Conservation (phyloP, 805 yeast species). For the Zygosaccharomyces rouxii region DNA sequence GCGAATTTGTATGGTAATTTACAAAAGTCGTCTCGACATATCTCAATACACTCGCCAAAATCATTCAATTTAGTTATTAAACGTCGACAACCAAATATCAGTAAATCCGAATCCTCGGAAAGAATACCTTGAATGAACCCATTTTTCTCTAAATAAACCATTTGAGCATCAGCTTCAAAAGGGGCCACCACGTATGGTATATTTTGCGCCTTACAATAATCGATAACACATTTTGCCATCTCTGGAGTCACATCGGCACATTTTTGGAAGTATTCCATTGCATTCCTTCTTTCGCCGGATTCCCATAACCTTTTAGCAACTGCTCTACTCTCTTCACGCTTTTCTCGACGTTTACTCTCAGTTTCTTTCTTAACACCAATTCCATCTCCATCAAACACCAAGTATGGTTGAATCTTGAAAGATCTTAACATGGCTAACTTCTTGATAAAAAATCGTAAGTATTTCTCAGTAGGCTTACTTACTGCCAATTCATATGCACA, state of each 20-base stretch:
- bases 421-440: conserved; percentile 58
- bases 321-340: conserved; percentile 53
- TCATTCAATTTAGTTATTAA: conserved; percentile 81
- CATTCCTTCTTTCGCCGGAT: conserved; percentile 54
- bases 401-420: conserved; percentile 71
- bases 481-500: conserved; percentile 81
- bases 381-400: conserved; percentile 91
- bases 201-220: conserved; percentile 51
- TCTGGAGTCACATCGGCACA: conserved; percentile 84
- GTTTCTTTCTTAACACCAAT: conserved; percentile 75
- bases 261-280: conserved; percentile 66
- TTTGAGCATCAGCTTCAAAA: conserved; percentile 95
- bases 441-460: conserved; percentile 63
- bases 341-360: conserved; percentile 56
- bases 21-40: conserved; percentile 52
- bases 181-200: conserved; percentile 90
- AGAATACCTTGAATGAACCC: conserved; percentile 80
- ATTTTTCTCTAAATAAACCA: conserved; percentile 77
- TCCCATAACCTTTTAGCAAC: conserved; percentile 50
- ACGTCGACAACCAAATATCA: conserved; percentile 76
- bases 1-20: conserved; percentile 46
- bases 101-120: conserved; percentile 90
- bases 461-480: conserved; percentile 65
- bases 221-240: conserved; percentile 85
- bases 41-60: conserved; percentile 62